A percentile compares a stretch with the other conserved stretches of the same genome.
Conservation (phyloP, 768 basidiomycete genomes). For the Mycena indigotica region DNA sequence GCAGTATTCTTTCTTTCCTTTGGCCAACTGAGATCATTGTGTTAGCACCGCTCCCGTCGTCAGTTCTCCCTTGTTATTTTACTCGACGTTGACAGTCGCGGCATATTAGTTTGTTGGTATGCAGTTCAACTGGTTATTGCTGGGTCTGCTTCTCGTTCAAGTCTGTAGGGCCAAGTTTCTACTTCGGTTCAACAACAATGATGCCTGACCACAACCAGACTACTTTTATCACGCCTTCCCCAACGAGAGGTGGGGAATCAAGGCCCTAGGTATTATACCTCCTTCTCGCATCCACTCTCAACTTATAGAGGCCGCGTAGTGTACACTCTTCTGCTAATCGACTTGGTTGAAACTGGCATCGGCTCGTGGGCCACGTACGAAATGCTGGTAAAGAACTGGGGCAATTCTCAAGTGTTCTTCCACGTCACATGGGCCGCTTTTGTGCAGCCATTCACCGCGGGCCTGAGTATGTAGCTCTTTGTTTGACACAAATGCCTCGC, state of each 20-base stretch:
- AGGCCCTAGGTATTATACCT: background rate
- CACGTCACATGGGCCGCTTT: background rate
- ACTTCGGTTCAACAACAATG: no score
- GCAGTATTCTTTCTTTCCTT: no score
- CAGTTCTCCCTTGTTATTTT: background rate
- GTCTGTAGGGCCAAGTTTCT: background rate
- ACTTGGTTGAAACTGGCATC: background rate
- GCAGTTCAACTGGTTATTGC: conserved; percentile 5
- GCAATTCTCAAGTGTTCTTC: background rate
- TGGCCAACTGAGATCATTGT: no score
- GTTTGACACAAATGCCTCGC: background rate
- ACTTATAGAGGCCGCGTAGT: background rate
- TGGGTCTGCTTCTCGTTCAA: conserved; percentile 5
- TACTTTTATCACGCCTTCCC: background rate
- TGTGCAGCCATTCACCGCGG: background rate
- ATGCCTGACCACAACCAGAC: background rate
- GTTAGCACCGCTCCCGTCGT: background rate
- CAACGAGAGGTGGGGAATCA: background rate
- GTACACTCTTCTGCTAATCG: background rate
- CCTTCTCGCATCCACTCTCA: no score
- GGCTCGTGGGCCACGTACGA: background rate
- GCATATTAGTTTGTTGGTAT: conserved; percentile 6
- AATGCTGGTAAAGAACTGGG: background rate
- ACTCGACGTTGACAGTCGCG: background rate
- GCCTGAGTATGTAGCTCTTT: background rate